Conservation (phyloP, 2,329 filamentous ascomycete genomes). For the Pseudopithomyces chartarum region DNA sequence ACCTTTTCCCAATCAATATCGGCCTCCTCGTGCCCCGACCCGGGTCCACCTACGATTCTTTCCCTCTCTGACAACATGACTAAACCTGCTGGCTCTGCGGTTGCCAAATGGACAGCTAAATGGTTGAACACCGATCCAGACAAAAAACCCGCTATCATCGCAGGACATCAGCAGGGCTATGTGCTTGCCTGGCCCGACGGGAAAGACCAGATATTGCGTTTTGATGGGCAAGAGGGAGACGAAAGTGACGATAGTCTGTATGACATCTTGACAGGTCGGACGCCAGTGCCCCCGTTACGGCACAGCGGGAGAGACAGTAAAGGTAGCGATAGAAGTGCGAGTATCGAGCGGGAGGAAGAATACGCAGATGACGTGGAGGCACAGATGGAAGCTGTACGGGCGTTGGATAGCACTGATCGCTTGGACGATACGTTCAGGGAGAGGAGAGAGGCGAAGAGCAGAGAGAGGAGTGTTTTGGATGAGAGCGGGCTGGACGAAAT, state of each 20-base stretch:
- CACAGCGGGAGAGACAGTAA: slow-evolving; percentile 10
- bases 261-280: slow-evolving; percentile 54
- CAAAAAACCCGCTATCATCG: slow-evolving; percentile 42
- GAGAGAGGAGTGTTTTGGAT: slow-evolving; percentile 28
- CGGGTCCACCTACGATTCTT: slow-evolving; percentile 31
- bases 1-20: slow-evolving; percentile 21
- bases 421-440: slow-evolving; percentile 54
- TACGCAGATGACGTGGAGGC: slow-evolving; percentile 35
- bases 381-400: slow-evolving; percentile 14
- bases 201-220: slow-evolving; percentile 38
- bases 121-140: slow-evolving; percentile 35
- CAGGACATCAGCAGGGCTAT: slow-evolving; percentile 45
- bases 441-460: slow-evolving; percentile 26
- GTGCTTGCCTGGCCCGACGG: slow-evolving; percentile 50
- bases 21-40: background rate
- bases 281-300: slow-evolving; percentile 41
- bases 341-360: slow-evolving; percentile 20
- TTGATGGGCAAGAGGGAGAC: slow-evolving; percentile 40
- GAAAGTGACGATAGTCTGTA: slow-evolving; percentile 54
- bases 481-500: slow-evolving; percentile 44
- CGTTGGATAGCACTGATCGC: slow-evolving; percentile 28
- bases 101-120: slow-evolving; percentile 26
- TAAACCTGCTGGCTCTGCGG: slow-evolving; percentile 27
- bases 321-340: slow-evolving; percentile 7
- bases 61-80: slow-evolving; percentile 24